Evolutionary conservation across 2,329 filamentous ascomycete species (phyloP), one percentile per base, ranked within the genome.

Genomic region (Xylaria arbuscula): DNA sequence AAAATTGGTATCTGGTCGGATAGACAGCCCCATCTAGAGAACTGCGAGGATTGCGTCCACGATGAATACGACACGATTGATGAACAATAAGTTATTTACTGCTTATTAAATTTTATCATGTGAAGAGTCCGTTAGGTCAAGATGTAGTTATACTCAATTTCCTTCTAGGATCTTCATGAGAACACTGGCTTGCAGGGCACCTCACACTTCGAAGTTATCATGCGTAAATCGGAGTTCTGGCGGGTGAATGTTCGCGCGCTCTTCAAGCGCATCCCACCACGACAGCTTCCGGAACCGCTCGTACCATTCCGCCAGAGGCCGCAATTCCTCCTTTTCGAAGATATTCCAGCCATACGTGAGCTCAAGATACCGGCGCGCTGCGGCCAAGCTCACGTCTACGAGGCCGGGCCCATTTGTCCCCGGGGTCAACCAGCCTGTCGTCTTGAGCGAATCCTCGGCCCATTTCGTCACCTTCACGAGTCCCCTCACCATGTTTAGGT

Each of bases 241-340:
- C 15, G 69, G 65, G 47, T 69, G 67, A 62, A 62, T 47, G 36
- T 64, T 32, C 9, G 56, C 51, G 28, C 66, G 59, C 57, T 71
- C 72, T 53, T 74, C 72, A 38, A 73, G 32, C 60, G 62, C 69
- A 10, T n/a, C 42, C 73, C 72, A 75, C 73, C 72, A 75, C 2
- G 56, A 15, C 54, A 71, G 32, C 32, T 48, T 60, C 50, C 62
- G 64, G 50, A 74, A 74, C 22, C 67, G 62, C 3, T 15, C 24
- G 60, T 70, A 75, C 72, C 72, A 75, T 8, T 67, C 62, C 7
- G 42, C 48, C 2, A 75, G 24, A 1, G 32, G 13, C 17, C 51
- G 62, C 19, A 73, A 36, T 38, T 71, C 68, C 34, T 71, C 66
- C 0, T 61, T 67, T 10, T 69, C 67, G 19, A 71, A 68, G 2